Evolutionary conservation across 495 filamentous ascomycete species (phyloP).

Genomic region (Oidiodendron maius): DNA sequence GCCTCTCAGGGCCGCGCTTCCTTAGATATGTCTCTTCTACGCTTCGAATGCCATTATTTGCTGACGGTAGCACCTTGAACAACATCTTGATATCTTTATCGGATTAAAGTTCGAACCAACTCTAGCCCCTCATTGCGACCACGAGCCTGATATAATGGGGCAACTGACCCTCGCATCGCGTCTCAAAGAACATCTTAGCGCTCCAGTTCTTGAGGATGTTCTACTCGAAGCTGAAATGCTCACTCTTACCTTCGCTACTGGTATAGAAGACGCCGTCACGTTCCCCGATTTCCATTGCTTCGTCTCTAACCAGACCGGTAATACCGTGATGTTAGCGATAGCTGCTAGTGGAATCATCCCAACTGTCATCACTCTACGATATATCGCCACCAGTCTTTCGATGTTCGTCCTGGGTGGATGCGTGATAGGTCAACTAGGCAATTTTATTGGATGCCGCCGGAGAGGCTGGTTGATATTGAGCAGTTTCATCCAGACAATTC

Average conservation of each 20-base stretch:
- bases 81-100: not conserved
- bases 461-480: conserved; percentile 47
- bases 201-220: not conserved
- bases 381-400: conserved; percentile 46
- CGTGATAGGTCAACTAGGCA: conserved; percentile 49
- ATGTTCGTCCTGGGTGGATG: conserved; percentile 47
- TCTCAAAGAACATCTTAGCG: not conserved
- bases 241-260: conserved; percentile 27
- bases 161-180: not conserved
- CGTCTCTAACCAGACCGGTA: conserved; percentile 60
- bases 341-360: conserved; percentile 40
- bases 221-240: conserved; percentile 25
- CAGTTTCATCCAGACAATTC: conserved; percentile 44
- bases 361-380: conserved; percentile 42
- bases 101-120: not conserved
- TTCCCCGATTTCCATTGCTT: conserved; percentile 60
- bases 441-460: conserved; percentile 40
- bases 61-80: not conserved
- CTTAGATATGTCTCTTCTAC: not conserved
- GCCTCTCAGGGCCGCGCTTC: too few species aligned
- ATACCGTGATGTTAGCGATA: conserved; percentile 52
- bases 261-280: conserved; percentile 51
- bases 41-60: not conserved
- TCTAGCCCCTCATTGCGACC: not conserved
- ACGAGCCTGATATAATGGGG: not conserved